phyloP scores from a whole-genome alignment of 805 yeast species.

The Yarrowia sp. region DNA sequence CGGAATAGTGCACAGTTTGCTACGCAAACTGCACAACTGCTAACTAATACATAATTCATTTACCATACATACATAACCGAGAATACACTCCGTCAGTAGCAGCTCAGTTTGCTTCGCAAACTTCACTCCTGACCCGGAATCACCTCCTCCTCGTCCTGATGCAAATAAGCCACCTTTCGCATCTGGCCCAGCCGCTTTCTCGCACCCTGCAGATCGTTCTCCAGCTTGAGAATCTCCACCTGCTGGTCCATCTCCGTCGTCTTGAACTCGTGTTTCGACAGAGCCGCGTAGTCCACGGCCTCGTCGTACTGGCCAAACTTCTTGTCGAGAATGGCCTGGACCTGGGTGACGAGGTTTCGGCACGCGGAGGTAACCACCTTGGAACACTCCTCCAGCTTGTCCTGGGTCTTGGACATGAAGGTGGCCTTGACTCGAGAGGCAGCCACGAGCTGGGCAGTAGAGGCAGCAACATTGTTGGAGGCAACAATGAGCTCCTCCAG shows the following conservation, averaged over 20 bases:
- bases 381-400: conserved; percentile 64
- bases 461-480: conserved; percentile 86
- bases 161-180: conserved; percentile 71
- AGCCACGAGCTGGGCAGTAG: conserved; percentile 89
- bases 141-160: conserved; percentile 55
- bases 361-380: conserved; percentile 74
- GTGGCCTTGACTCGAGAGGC: conserved; percentile 85
- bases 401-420: conserved; percentile 73
- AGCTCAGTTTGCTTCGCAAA: no score
- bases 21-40: no score
- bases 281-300: conserved; percentile 58
- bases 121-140: conserved; percentile 21
- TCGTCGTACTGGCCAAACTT: conserved; percentile 36
- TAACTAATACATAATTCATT: conserved; percentile 16
- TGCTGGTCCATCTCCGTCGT: conserved; percentile 91
- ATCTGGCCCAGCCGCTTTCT: conserved; percentile 82
- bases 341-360: conserved; percentile 65
- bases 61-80: background rate
- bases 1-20: no score
- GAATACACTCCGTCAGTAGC: no score
- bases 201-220: conserved; percentile 66
- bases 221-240: conserved; percentile 80
- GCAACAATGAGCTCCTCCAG: conserved; percentile 87
- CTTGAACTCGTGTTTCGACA: conserved; percentile 76
- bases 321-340: conserved; percentile 53